Base-by-base conservation (phyloP, 768 basidiomycete genomes). In the Suillus occidentalis region DNA sequence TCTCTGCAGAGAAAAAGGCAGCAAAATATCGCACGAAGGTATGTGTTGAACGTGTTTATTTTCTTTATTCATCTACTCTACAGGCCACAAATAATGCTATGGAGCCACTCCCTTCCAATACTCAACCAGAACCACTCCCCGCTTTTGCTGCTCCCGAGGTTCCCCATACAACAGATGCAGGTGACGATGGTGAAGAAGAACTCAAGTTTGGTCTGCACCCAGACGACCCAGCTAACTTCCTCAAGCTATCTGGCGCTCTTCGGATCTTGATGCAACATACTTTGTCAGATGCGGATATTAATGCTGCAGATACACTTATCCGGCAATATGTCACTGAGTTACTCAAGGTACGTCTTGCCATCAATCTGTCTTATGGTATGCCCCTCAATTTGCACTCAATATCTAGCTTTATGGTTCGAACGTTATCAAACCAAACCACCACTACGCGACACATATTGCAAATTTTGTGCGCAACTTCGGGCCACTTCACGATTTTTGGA, bases 401-500 rank as follows among this genome's bases (percentile, higher is more conserved):
- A 47, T 47, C 47, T 47, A 47, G 37, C 12, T 37, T 37, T 37
- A 37, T 57, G 75, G 78, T 0, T 65, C 67, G 0, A 66, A 62
- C 0, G 67, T 71, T 3, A 72, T 82, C 8, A 68, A 69, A 25
- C 80, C 76, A 4, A 82, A 81, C 63, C 76, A 78, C 52, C 80
- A 81, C 61, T 81, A 75, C 37, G 68, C 71, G 0, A 77, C 71
- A 1, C 80, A 81, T 49, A 70, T 76, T 0, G 43, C 69, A 0
- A 69, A 65, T 0, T 72, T 65, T 52, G 65, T 76, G 0, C 67
- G 65, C 0, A 73, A 77, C 49, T 81, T 72, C 60, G 77, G 80
- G 0, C 79, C 80, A 4, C 64, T 81, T 0, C 73, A 77, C 36
- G 71, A 71, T 9, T 81, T 79, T 61, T 81, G 79, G 79, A 76